Evolutionary conservation across 2,329 filamentous ascomycete species (phyloP).

Genomic region (Fusarium domesticum): DNA sequence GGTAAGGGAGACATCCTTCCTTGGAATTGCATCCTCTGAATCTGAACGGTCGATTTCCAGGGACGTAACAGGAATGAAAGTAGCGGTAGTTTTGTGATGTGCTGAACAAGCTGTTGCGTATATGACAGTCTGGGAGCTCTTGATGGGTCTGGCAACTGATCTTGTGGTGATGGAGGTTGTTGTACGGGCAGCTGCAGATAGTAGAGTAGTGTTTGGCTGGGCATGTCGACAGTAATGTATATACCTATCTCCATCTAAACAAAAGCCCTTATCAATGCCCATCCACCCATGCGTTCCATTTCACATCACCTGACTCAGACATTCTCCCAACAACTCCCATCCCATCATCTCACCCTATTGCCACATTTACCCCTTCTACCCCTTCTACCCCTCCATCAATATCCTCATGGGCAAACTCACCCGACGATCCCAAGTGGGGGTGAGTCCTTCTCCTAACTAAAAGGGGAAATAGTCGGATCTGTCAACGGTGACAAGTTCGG

Average conservation of each 20-base stretch:
- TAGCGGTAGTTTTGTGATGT: conserved; percentile 6
- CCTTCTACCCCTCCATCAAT: background rate
- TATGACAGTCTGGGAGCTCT: background rate
- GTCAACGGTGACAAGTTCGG: background rate
- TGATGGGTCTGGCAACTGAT: background rate
- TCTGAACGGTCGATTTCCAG: conserved; percentile 6
- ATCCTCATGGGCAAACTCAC: no score
- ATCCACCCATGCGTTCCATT: no score
- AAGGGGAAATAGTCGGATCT: conserved; percentile 21
- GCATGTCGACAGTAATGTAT: conserved; percentile 5
- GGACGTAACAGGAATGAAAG: conserved; percentile 10
- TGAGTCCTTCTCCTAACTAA: conserved; percentile 1
- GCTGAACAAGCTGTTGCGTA: background rate
- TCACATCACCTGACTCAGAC: no score
- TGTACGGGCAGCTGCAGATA: background rate
- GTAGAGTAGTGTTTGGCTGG: background rate
- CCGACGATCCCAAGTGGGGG: background rate
- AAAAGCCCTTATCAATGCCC: no score
- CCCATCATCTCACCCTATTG: no score
- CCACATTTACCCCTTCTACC: no score
- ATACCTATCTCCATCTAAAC: no score
- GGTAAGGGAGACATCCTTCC: conserved; percentile 12
- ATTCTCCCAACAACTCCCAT: no score
- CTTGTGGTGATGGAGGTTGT: background rate
- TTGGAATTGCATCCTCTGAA: conserved; percentile 11